Evolutionary conservation across 352 stramenopile genomes (phyloP).

Genomic region (Discostella stelligera): DNA sequence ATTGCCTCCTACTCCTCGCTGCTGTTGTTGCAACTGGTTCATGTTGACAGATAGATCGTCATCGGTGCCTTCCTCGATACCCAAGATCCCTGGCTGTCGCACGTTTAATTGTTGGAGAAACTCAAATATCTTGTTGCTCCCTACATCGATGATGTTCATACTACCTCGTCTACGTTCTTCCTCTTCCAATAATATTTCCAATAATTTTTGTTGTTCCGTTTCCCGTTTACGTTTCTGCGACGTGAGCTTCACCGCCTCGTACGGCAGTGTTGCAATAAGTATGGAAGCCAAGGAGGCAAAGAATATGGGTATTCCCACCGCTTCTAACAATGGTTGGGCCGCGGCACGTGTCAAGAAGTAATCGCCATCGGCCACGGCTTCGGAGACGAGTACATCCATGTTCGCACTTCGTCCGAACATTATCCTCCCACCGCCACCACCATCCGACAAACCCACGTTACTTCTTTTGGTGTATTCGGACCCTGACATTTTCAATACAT

Average conservation of each 20-base stretch:
- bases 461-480: not conserved
- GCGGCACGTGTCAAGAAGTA: constrained; percentile 67
- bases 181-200: constrained; percentile 49
- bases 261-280: constrained; percentile 57
- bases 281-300: constrained; percentile 52
- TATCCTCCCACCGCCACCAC: not conserved
- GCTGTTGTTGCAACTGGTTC: not conserved
- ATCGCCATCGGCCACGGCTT: constrained; percentile 67
- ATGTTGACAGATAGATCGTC: not conserved
- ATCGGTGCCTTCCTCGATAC: constrained; percentile 10
- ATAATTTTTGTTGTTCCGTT: constrained; percentile 47
- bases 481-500: not conserved
- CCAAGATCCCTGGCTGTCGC: not conserved
- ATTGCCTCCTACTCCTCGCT: constrained; percentile 10
- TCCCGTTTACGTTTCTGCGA: constrained; percentile 36
- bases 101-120: constrained; percentile 33
- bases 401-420: not conserved
- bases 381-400: constrained; percentile 27
- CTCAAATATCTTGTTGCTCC: constrained; percentile 22
- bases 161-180: constrained; percentile 25
- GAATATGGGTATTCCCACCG: constrained; percentile 51
- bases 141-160: constrained; percentile 31
- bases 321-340: constrained; percentile 50
- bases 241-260: constrained; percentile 59
- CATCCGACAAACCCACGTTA: not conserved